Base-by-base conservation (phyloP, 2,329 filamentous ascomycete species). In the Capronia epimyces region DNA sequence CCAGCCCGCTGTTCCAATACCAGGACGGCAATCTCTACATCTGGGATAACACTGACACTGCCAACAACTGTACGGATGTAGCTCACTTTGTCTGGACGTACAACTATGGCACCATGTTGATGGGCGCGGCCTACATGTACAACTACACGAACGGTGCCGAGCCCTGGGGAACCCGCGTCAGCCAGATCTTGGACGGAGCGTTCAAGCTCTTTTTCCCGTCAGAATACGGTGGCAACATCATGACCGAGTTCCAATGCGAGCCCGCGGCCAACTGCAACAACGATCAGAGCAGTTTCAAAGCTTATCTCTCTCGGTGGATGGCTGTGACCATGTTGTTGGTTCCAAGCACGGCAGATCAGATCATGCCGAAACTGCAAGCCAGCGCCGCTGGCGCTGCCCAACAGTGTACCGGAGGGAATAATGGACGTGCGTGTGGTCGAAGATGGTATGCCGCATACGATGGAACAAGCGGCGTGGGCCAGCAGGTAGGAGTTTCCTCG, bases 261-360 rank as follows among this genome's bases (percentile, higher is more conserved):
- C 69, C 74, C 2, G 68, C 63, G 2, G 64, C 66, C 18, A 75
- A 70, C 16, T 91, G 87, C 71, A 83, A 83, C 51, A 74, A 78
- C 42, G 87, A 91, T 61, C 86, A 89, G 74, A 68, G 80, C 53
- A 80, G 80, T 1, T 89, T 85, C 77, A 87, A 87, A 67, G 84
- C 83, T 32, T 82, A 83, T 51, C 71, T 87, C 15, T 75, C 81
- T 59, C 77, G 82, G 34, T 86, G 83, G 81, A 71, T 88, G 59
- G 74, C 79, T 3, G 73, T 77, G 18, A 74, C 78, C 1, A 76
- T 79, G 1, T 75, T 83, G 58, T 50, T 87, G n/a, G 82, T 80
- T 0, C 84, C 85, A 0, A 75, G 75, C 40, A 81, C 78, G 1
- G 67, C 67, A 34, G 67, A 74, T 1, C 69, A 64, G 13, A 81